Evolutionary conservation across 1,284 basidiomycete genomes (phyloP).

Genomic region (Irpex rosettiformis): DNA sequence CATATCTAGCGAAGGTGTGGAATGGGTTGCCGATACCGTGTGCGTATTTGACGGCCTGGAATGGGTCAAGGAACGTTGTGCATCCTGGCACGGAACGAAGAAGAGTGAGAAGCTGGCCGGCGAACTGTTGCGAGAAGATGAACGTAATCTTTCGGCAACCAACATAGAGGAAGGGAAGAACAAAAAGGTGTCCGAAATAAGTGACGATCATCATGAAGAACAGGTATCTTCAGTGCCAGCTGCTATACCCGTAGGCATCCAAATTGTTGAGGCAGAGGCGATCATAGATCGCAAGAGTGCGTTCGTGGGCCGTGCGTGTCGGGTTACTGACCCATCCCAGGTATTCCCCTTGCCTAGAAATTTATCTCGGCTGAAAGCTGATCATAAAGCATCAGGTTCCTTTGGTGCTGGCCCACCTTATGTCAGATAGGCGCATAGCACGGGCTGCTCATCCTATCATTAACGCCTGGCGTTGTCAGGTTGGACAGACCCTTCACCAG

Average conservation of each 20-base stretch:
- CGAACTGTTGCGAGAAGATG: conserved; percentile 57
- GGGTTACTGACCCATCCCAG: conserved; percentile 74
- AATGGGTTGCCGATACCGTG: conserved; percentile 70
- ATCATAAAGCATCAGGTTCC: conserved; percentile 55
- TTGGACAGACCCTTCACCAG: conserved; percentile 67
- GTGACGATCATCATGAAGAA: conserved; percentile 7
- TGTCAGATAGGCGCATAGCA: conserved; percentile 70
- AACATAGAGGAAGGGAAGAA: conserved; percentile 15
- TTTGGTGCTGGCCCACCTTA: conserved; percentile 65
- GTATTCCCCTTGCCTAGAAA: no score
- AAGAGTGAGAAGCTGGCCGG: conserved; percentile 54
- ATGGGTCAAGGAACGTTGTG: conserved; percentile 66
- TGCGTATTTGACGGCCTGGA: conserved; percentile 90
- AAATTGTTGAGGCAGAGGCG: conserved; percentile 68
- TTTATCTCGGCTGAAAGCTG: background rate
- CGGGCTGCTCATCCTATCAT: conserved; percentile 88
- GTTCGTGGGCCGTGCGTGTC: conserved; percentile 82
- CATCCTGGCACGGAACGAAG: conserved; percentile 68
- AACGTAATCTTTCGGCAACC: conserved; percentile 26
- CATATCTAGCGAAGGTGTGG: conserved; percentile 72
- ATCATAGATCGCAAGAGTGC: conserved; percentile 81
- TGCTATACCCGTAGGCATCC: conserved; percentile 55
- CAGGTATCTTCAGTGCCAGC: conserved; percentile 17
- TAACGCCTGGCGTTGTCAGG: conserved; percentile 82
- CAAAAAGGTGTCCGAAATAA: conserved; percentile 13